A percentile compares a stretch with the other conserved stretches of the same genome.
Evolutionary conservation across 208 protist genomes (phyloP).

Genomic region (Acanthamoeba divionensis): DNA sequence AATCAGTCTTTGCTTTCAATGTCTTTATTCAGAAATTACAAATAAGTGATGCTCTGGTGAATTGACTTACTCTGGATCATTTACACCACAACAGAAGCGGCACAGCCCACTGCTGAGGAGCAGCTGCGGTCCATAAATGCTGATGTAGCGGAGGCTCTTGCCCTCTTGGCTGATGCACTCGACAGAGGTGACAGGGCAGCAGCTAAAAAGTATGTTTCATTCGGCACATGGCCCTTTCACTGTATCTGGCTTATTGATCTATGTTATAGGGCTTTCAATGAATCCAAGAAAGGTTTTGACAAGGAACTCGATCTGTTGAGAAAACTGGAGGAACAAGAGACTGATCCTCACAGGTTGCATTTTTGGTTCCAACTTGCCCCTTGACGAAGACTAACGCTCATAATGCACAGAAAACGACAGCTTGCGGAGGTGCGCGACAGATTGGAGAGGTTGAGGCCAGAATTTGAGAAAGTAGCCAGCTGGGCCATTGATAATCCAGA

Average conservation of each 20-base stretch:
- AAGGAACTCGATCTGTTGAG: slow-evolving; percentile 15
- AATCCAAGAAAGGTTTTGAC: background rate
- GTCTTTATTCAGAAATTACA: too few relatives aligned
- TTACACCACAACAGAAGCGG: background rate
- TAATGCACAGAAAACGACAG: background rate
- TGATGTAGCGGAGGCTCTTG: background rate
- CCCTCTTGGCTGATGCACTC: background rate
- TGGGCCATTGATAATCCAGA: background rate
- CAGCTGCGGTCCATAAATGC: background rate
- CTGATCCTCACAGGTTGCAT: background rate
- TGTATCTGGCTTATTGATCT: too few relatives aligned
- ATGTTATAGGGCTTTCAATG: background rate
- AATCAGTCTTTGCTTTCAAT: too few relatives aligned
- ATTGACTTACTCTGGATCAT: too few relatives aligned
- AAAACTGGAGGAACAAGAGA: slow-evolving; percentile 7
- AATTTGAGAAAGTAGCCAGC: background rate
- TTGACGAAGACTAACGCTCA: background rate
- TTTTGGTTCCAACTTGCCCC: background rate
- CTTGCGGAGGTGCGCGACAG: background rate
- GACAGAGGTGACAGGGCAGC: background rate
- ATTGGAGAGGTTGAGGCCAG: background rate
- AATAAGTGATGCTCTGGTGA: too few relatives aligned
- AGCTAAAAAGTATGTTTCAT: background rate
- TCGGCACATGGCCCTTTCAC: too few relatives aligned
- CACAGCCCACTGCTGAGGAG: background rate